Base-by-base conservation (phyloP, 2,329 filamentous ascomycete genomes). In the Ophiostoma fasciatum region DNA sequence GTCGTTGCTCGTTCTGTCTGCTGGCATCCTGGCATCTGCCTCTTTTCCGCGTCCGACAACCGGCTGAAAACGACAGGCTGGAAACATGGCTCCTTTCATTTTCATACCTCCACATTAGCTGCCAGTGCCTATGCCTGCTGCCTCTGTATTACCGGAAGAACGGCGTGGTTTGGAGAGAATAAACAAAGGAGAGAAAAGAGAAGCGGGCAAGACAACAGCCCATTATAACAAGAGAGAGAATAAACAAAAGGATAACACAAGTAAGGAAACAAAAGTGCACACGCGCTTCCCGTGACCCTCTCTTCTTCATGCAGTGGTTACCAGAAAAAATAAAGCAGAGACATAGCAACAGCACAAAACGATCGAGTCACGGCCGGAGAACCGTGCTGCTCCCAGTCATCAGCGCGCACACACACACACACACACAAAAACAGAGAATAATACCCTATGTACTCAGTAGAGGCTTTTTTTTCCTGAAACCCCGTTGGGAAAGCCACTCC, bases 391-490 rank as follows among this genome's bases (percentile, higher is more conserved):
- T n/a, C n/a, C n/a, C n/a, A n/a, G n/a, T n/a, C n/a, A n/a, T n/a
- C n/a, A n/a, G n/a, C n/a, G n/a, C n/a, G n/a, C n/a, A n/a, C n/a
- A n/a, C n/a, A n/a, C n/a, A n/a, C n/a, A n/a, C n/a, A n/a, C n/a
- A n/a, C n/a, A n/a, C n/a, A 33, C n/a, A 27, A 28, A 15, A 28
- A 15, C 36, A 36, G 40, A 42, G 40, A 43, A 46, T 39, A 43
- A 38, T 38, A 42, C 37, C 43, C 38, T 43, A 45, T 45, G 40
- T 44, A 43, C 42, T 38, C 12, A 40, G 37, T n/a, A 28, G 20
- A 21, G 25, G 25, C 14, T 29, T 23, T 27, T 18, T 17, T 27
- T 26, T 17, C 33, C 15, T 31, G 27, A 18, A 7, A 22, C 27
- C 37, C 30, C 25, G 4, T 14, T 27, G 21, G 20, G 19, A n/a